Percentiles rank a stretch among this genome's conserved stretches.
phyloP scores from a whole-genome alignment of 306 rosid species.

The Vigna trinervia region DNA sequence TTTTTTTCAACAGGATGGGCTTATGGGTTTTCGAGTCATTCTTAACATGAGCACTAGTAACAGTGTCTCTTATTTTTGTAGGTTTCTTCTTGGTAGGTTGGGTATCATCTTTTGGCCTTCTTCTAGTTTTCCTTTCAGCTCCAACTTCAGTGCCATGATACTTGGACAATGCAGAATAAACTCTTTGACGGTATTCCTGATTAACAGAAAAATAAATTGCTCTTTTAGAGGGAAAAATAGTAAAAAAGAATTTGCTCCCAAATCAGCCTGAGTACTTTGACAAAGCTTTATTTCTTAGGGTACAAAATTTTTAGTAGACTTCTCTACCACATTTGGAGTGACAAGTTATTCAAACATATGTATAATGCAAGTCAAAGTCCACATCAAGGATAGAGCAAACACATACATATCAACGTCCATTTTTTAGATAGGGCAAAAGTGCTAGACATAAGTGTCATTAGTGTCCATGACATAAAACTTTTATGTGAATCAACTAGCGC shows the following conservation, averaged over 20 bases:
- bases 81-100: conserved; percentile 53
- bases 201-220: conserved; percentile 33
- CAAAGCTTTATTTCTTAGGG: conserved; percentile 1
- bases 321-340: background rate
- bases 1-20: conserved; percentile 51
- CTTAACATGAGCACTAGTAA: conserved; percentile 35
- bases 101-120: conserved; percentile 54
- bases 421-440: background rate
- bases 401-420: conserved; percentile 11
- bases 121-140: conserved; percentile 69
- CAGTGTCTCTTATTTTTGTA: conserved; percentile 48
- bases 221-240: conserved; percentile 10
- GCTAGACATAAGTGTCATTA: background rate
- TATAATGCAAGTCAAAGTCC: conserved; percentile 18
- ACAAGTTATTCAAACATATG: conserved; percentile 5
- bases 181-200: conserved; percentile 85
- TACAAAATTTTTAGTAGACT: background rate
- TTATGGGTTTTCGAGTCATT: conserved; percentile 47
- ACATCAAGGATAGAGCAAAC: conserved; percentile 1
- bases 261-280: conserved; percentile 1
- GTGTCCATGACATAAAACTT: conserved; percentile 16
- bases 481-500: conserved; percentile 8
- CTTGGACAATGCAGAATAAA: conserved; percentile 72
- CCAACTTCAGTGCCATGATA: conserved; percentile 65
- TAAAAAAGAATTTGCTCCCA: conserved; percentile 1